phyloP scores from a whole-genome alignment of 23 red algal genomes.

The Chondrus crispus region DNA sequence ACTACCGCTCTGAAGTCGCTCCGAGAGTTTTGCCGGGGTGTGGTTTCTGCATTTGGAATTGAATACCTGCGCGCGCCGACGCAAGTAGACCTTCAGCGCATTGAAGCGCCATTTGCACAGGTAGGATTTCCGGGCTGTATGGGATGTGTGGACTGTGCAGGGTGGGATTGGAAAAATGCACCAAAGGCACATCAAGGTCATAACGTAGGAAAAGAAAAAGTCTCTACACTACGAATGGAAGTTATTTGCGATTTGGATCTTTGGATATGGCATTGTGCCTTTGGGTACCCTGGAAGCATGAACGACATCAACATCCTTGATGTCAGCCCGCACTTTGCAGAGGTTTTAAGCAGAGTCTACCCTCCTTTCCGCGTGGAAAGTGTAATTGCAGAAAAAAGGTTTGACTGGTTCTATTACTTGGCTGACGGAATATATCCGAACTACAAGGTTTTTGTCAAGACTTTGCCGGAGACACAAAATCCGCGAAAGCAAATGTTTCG shows the following conservation, averaged over 20 bases:
- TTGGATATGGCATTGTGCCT: not conserved
- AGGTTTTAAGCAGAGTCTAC: not conserved
- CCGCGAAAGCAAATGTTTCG: not conserved
- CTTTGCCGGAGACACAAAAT: not conserved
- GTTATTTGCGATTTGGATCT: not conserved
- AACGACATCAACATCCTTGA: not conserved
- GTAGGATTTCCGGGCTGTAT: slow-evolving; percentile 7
- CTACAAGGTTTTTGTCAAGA: too few species aligned
- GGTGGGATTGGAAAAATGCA: slow-evolving; percentile 9
- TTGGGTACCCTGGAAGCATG: not conserved
- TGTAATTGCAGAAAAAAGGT: not conserved
- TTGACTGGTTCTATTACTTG: slow-evolving; percentile 35
- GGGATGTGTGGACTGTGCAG: slow-evolving; percentile 2
- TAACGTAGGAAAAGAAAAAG: not conserved
- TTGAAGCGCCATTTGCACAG: not conserved
- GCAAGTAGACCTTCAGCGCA: not conserved
- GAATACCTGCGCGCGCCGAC: not conserved
- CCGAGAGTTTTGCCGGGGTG: not conserved
- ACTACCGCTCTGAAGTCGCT: not conserved
- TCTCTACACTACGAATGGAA: not conserved
- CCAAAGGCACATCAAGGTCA: not conserved
- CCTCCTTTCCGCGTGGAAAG: not conserved
- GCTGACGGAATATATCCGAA: not conserved
- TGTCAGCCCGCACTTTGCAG: not conserved
- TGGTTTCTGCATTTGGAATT: not conserved